phyloP scores from a whole-genome alignment of 371 early-diverging fungal species.

The Lichtheimia hyalospora region DNA sequence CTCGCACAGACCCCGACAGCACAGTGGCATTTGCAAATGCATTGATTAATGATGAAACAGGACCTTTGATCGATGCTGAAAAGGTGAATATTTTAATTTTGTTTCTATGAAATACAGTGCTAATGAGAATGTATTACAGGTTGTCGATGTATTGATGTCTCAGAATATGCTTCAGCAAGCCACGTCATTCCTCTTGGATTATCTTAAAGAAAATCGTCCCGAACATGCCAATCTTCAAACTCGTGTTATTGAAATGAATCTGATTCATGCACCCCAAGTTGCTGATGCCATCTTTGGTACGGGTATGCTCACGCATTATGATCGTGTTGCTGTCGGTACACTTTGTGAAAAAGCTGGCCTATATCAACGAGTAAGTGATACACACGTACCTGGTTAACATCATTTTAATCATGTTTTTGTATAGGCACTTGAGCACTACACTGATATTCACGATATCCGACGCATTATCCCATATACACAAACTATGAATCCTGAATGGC shows the following conservation, averaged over 20 bases:
- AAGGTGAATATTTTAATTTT: slow-evolving; percentile 30
- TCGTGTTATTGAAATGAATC: slow-evolving; percentile 95
- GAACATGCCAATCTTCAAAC: slow-evolving; percentile 94
- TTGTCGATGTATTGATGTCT: slow-evolving; percentile 91
- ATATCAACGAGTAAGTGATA: slow-evolving; percentile 74
- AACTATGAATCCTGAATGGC: slow-evolving; percentile 83
- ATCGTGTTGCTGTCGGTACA: slow-evolving; percentile 84
- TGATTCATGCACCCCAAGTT: slow-evolving; percentile 95
- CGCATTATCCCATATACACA: slow-evolving; percentile 92
- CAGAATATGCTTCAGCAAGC: slow-evolving; percentile 95
- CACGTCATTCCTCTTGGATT: slow-evolving; percentile 94
- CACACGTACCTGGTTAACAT: too few species aligned
- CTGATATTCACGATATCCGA: slow-evolving; percentile 94
- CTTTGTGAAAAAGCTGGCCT: slow-evolving; percentile 97
- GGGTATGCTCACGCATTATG: slow-evolving; percentile 94
- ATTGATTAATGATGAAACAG: slow-evolving; percentile 80
- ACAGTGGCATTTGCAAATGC: slow-evolving; percentile 91
- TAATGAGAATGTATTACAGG: slow-evolving; percentile 31
- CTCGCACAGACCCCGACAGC: slow-evolving; percentile 91
- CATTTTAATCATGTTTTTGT: neutral
- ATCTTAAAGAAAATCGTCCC: slow-evolving; percentile 87
- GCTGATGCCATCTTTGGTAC: slow-evolving; percentile 98
- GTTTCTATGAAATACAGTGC: neutral
- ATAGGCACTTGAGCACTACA: slow-evolving; percentile 94
- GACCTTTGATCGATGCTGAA: slow-evolving; percentile 86